phyloP scores from a whole-genome alignment of 352 stramenopile genomes.

The Globisporangium paddicum region DNA sequence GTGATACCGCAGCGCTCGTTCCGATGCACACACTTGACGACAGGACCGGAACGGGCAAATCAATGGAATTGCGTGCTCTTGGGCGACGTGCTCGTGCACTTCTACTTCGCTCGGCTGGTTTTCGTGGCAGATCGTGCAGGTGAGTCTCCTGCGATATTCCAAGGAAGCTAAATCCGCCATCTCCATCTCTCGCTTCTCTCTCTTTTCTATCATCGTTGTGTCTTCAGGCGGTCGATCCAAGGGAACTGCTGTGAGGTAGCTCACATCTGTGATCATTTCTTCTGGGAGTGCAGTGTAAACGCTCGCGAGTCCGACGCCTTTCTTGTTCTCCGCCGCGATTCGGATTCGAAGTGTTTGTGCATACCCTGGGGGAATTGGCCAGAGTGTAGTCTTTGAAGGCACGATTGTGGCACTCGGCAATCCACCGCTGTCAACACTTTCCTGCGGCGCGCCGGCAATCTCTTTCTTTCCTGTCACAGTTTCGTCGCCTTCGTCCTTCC shows the following conservation, averaged over 20 bases:
- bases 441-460: not conserved
- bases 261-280: slow-evolving; percentile 51
- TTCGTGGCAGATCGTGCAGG: slow-evolving; percentile 45
- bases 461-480: slow-evolving; percentile 17
- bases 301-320: slow-evolving; percentile 52
- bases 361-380: slow-evolving; percentile 43
- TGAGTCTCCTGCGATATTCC: slow-evolving; percentile 28
- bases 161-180: slow-evolving; percentile 28
- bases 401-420: not conserved
- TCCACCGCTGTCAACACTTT: not conserved
- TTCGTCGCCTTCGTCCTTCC: slow-evolving; percentile 46
- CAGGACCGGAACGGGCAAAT: slow-evolving; percentile 75
- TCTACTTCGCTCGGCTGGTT: slow-evolving; percentile 10
- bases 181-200: slow-evolving; percentile 33
- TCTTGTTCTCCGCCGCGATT: slow-evolving; percentile 55
- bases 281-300: slow-evolving; percentile 45
- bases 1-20: slow-evolving; percentile 69
- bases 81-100: slow-evolving; percentile 61
- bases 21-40: slow-evolving; percentile 57
- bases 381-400: slow-evolving; percentile 55
- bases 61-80: slow-evolving; percentile 49
- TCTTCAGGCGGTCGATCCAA: slow-evolving; percentile 35
- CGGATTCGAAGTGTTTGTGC: slow-evolving; percentile 47
- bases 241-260: slow-evolving; percentile 37
- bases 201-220: slow-evolving; percentile 32